Conservation (phyloP, 2,329 filamentous ascomycete genomes). For the Curvularia verruculosa region DNA sequence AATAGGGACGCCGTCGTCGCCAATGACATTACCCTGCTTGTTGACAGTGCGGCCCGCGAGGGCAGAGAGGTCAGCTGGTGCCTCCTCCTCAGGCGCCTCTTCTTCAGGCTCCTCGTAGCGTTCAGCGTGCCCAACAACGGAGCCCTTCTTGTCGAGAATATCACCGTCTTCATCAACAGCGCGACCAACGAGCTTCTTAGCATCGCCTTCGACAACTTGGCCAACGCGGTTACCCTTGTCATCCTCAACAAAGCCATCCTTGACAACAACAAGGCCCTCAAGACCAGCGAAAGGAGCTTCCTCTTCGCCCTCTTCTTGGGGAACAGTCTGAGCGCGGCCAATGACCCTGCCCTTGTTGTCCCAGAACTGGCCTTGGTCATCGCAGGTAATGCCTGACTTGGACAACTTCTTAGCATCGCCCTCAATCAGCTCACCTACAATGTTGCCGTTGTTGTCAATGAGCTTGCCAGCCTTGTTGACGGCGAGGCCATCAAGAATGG, state of each 20-base stretch:
- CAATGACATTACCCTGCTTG: constrained; percentile 59
- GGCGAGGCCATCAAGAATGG: constrained; percentile 56
- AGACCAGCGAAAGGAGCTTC: constrained; percentile 59
- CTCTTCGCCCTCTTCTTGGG: constrained; percentile 55
- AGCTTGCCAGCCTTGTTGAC: constrained; percentile 60
- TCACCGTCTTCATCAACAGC: constrained; percentile 60
- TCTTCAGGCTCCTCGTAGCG: constrained; percentile 70
- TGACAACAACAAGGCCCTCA: constrained; percentile 57
- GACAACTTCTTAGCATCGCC: constrained; percentile 61
- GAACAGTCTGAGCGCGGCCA: constrained; percentile 56
- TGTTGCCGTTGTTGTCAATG: constrained; percentile 53
- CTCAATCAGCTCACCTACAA: constrained; percentile 58
- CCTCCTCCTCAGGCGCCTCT: constrained; percentile 52
- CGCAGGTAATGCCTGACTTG: constrained; percentile 54
- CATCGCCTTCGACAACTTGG: constrained; percentile 56
- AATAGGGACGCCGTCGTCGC: constrained; percentile 57
- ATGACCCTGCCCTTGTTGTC: constrained; percentile 61
- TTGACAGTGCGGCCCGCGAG: constrained; percentile 57
- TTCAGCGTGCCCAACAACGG: constrained; percentile 59
- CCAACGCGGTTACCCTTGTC: constrained; percentile 59
- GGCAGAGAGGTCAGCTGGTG: constrained; percentile 53
- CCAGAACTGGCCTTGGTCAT: constrained; percentile 59
- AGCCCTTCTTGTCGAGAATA: constrained; percentile 61
- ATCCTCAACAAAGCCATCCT: constrained; percentile 58
- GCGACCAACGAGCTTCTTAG: constrained; percentile 59